A percentile compares a stretch with the other conserved stretches of the same genome.
phyloP scores from a whole-genome alignment of 2,329 filamentous ascomycete species.

The Pseudogymnoascus sp. region DNA sequence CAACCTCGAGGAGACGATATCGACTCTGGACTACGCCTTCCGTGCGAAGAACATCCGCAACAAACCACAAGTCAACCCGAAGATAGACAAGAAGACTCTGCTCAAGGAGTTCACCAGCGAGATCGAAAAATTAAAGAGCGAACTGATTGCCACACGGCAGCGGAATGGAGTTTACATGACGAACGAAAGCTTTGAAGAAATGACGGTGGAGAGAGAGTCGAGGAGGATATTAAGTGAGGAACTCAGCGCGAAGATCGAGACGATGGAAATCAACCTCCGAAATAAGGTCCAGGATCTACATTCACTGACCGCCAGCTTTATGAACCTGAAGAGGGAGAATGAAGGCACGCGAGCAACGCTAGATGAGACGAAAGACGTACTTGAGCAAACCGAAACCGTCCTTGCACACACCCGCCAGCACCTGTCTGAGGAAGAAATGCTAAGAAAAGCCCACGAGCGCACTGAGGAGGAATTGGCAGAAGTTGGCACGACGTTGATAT shows the following conservation, averaged over 20 bases:
- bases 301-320: conserved; percentile 76
- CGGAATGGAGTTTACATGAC: conserved; percentile 93
- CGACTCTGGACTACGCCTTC: conserved; percentile 95
- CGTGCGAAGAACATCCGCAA: conserved; percentile 97
- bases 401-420: conserved; percentile 67
- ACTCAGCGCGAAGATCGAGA: conserved; percentile 84
- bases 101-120: conserved; percentile 84
- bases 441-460: conserved; percentile 76
- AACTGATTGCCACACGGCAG: conserved; percentile 85
- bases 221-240: conserved; percentile 86
- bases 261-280: conserved; percentile 79
- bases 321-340: conserved; percentile 81
- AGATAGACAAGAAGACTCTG: conserved; percentile 87
- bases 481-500: conserved; percentile 68
- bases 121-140: conserved; percentile 90
- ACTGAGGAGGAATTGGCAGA: conserved; percentile 71
- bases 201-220: conserved; percentile 87
- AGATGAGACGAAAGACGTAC: conserved; percentile 69
- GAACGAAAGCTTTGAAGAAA: conserved; percentile 80
- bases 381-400: conserved; percentile 83
- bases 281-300: conserved; percentile 94
- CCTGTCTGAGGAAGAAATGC: conserved; percentile 68
- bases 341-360: conserved; percentile 65
- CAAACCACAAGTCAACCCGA: conserved; percentile 89
- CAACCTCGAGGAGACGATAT: conserved; percentile 96